Conservation (phyloP, 257 asterid genomes). For the Perilla frutescens region DNA sequence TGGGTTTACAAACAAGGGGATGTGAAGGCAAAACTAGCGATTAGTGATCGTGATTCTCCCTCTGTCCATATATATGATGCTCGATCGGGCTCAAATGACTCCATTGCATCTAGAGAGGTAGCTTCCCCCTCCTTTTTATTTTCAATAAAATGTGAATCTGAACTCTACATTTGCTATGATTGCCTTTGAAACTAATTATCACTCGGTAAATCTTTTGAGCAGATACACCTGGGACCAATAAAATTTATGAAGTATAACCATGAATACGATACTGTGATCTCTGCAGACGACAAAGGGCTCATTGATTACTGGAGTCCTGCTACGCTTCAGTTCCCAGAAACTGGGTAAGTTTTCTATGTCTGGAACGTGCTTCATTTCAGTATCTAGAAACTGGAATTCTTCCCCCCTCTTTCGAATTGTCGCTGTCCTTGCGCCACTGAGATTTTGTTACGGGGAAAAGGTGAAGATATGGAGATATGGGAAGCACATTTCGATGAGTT, state of each 20-base stretch:
- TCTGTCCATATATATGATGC: conserved; percentile 88
- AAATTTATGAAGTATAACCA: conserved; percentile 93
- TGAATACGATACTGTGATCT: conserved; percentile 77
- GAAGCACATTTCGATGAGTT: not conserved
- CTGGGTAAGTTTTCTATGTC: conserved; percentile 57
- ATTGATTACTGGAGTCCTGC: conserved; percentile 95
- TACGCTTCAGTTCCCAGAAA: conserved; percentile 84
- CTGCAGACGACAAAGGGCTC: conserved; percentile 96
- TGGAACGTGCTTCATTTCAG: not conserved
- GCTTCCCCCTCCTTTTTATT: not conserved
- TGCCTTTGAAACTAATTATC: conserved; percentile 19
- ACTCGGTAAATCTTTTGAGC: conserved; percentile 37
- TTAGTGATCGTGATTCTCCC: conserved; percentile 88
- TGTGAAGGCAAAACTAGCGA: conserved; percentile 86
- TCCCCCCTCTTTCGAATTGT: conserved; percentile 14
- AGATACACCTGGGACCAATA: conserved; percentile 83
- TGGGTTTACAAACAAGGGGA: conserved; percentile 98
- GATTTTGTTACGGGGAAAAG: not conserved
- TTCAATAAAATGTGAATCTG: conserved; percentile 20
- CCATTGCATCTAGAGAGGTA: conserved; percentile 87
- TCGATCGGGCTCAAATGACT: conserved; percentile 87
- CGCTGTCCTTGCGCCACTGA: not conserved
- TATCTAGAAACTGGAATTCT: conserved; percentile 16
- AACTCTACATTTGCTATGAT: conserved; percentile 25
- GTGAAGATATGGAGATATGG: conserved; percentile 20